Base-by-base conservation (phyloP, 2,329 filamentous ascomycete genomes). In the Fusarium clavum region DNA sequence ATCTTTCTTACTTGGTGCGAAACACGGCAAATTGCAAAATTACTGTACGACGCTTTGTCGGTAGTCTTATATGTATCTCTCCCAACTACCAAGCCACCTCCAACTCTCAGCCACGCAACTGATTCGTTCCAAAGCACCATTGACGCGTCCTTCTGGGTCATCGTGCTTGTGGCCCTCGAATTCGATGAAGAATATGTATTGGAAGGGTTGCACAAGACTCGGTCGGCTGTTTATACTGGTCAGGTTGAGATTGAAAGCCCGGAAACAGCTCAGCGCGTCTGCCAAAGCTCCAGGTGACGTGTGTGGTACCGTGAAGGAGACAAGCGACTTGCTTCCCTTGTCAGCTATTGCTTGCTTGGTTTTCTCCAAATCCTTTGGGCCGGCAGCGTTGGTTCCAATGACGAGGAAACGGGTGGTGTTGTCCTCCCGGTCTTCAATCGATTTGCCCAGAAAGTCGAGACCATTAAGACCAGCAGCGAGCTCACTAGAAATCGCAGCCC, bases 161-260 rank as follows among this genome's bases (percentile, higher is more conserved):
- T 79, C 73, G 56, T 77, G 67, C 63, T 72, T 80, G 77, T 88
- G 86, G 2, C 92, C 91, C 78, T 92, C 88, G 74, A 97, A 94
- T 83, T 98, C 95, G 30, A 98, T 90, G 77, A 98, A 94, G 82
- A 98, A 98, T 40, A 98, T 88, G 81, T 98, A 98, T 78, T 97
- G 90, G 88, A 97, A 98, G 22, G 92, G 89, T 72, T 84, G 82
- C 41, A 87, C 83, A 59, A 92, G 87, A 74, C 92, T 94, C 8
- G 95, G 95, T 69, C 95, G 83, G 71, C 92, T 94, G 78, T 94
- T 94, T 79, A 98, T 97, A 78, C 91, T 95, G 30, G 94, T 98
- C 72, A 98, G 82, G 78, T 98, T 97, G 61, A 98, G 84, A 8
- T 86, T 86, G 71, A 88, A 86, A 10, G 83, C 83, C 69, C 90